phyloP scores from a whole-genome alignment of 345 rosid species.

The Ceriops zippeliana region DNA sequence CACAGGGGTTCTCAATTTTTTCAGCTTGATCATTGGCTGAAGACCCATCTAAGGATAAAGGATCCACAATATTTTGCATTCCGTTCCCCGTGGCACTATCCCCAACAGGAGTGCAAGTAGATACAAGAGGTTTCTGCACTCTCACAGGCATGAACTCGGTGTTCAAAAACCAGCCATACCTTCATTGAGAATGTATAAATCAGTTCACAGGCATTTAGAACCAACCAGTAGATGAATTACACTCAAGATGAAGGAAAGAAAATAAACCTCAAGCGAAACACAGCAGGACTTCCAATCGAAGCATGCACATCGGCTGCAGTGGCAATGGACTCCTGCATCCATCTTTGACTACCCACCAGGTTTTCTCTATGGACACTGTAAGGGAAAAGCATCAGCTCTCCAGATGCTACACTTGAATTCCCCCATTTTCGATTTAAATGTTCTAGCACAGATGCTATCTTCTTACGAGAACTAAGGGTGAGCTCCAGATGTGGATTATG shows the following conservation, averaged over 20 bases:
- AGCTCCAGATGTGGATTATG: constrained; percentile 97
- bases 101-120: constrained; percentile 35
- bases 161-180: constrained; percentile 93
- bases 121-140: constrained; percentile 37
- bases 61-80: constrained; percentile 33
- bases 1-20: constrained; percentile 30
- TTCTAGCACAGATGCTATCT: constrained; percentile 90
- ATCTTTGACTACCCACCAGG: constrained; percentile 49
- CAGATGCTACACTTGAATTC: constrained; percentile 66
- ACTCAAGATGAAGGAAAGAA: constrained; percentile 17
- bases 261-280: constrained; percentile 86
- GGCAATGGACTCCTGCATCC: constrained; percentile 71
- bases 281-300: constrained; percentile 63
- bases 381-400: constrained; percentile 84
- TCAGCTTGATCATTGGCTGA: constrained; percentile 33
- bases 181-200: constrained; percentile 35
- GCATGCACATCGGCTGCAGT: constrained; percentile 76
- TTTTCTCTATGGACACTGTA: constrained; percentile 63
- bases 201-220: constrained; percentile 14
- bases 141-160: constrained; percentile 34
- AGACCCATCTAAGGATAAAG: constrained; percentile 28
- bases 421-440: constrained; percentile 99
- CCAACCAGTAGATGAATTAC: constrained; percentile 6
- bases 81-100: constrained; percentile 35
- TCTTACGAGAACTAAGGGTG: constrained; percentile 88